These are phyloP conservation scores for Dalbergia oliveri DNA, from an alignment of 306 rosid species.

Conservation along the genomic window DNA sequence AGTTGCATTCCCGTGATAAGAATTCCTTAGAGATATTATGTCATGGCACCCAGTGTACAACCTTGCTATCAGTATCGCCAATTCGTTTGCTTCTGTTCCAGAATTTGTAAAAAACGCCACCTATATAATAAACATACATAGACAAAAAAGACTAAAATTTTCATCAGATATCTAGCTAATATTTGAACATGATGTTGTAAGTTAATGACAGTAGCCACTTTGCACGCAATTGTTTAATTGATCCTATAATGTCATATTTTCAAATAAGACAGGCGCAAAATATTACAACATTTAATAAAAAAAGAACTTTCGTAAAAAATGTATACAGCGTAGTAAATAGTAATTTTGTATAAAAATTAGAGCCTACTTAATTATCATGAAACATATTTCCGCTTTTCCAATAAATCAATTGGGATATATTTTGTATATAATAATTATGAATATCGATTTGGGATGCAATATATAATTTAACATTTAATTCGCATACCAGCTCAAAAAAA, in stretches of 20 bases:
- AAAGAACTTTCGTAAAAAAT: no score
- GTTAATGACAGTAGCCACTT: neutral
- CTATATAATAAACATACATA: conserved; percentile 44
- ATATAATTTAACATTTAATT: neutral
- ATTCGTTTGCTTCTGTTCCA: conserved; percentile 97
- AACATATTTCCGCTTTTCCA: neutral
- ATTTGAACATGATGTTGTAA: neutral
- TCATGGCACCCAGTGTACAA: conserved; percentile 84
- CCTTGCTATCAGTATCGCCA: conserved; percentile 83
- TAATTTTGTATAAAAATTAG: neutral
- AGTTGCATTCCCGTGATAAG: conserved; percentile 90
- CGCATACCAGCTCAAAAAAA: no score
- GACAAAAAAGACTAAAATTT: neutral
- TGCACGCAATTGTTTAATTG: neutral
- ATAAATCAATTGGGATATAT: neutral
- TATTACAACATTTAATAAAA: neutral
- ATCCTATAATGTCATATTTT: neutral
- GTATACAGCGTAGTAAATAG: neutral
- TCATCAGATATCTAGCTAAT: neutral
- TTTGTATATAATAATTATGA: neutral
- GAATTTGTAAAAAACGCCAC: conserved; percentile 95
- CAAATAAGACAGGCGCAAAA: neutral
- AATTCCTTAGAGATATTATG: conserved; percentile 84
- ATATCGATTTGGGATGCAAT: neutral
- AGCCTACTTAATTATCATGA: neutral